phyloP scores from a whole-genome alignment of 805 yeast species.

The Teunomyces atbi region DNA sequence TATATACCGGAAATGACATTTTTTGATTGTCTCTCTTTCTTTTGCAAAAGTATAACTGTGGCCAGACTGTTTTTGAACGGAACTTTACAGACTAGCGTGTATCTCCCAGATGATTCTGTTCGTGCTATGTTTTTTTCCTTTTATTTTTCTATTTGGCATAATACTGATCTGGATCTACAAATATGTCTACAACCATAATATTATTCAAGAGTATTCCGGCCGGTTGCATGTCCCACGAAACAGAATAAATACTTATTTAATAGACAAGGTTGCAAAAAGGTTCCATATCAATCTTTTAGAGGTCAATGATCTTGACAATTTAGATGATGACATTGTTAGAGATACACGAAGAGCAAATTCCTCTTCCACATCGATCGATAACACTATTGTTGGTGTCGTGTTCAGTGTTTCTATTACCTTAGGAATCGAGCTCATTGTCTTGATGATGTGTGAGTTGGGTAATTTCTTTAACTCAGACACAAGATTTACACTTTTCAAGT shows the following conservation, averaged over 20 bases:
- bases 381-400: slow-evolving; percentile 18
- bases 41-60: background rate
- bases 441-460: slow-evolving; percentile 38
- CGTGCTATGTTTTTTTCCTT: slow-evolving; percentile 12
- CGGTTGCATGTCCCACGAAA: slow-evolving; percentile 15
- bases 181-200: slow-evolving; percentile 22
- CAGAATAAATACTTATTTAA: slow-evolving; percentile 25
- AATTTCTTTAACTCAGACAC: slow-evolving; percentile 20
- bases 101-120: slow-evolving; percentile 3
- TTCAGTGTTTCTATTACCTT: slow-evolving; percentile 32
- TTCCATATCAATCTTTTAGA: slow-evolving; percentile 14
- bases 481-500: slow-evolving; percentile 34
- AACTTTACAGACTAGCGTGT: background rate
- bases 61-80: background rate
- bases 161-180: slow-evolving; percentile 19
- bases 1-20: background rate
- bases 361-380: background rate
- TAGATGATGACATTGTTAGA: slow-evolving; percentile 8
- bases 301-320: slow-evolving; percentile 15
- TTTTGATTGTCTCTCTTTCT: background rate
- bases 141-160: slow-evolving; percentile 12
- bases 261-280: slow-evolving; percentile 13
- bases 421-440: slow-evolving; percentile 29
- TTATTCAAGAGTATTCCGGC: slow-evolving; percentile 24
- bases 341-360: slow-evolving; percentile 1